Evolutionary conservation across 1,139 yeast species (phyloP), one percentile per base, ranked within the genome.

Genomic region (Suhomyces anneliseae): DNA sequence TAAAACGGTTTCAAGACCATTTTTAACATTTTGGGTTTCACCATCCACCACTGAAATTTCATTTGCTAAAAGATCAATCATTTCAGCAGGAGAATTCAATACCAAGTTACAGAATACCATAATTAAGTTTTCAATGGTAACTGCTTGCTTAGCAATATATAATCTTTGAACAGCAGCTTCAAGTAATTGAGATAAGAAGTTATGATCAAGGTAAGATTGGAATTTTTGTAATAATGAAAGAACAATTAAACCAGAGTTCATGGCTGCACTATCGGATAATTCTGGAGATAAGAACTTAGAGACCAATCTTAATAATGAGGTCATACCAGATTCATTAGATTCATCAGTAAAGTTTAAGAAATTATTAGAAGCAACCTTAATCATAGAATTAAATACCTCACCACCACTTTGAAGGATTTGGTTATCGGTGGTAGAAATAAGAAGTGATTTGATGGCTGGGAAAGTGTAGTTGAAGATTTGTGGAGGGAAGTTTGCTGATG

Each of bases 401-500:
- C 95, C 87, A 1, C 92, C 85, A 12, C 83, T 74, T 62, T 90
- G 96, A 36, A 90, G 67, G 6, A 90, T 76, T 59, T 87, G 93
- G 54, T 87, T 89, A 62, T 92, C 97, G n/a, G 68, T 70, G 1
- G 93, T 76, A 2, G 61, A 60, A 39, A 81, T 57, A 9, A 89
- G 68, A 29, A 89, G 68, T 27, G 70, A 69, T 43, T 76, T 74
- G 40, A 87, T 59, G 1, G 76, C 69, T 0, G 84, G 82, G 57
- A 85, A 79, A 2, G 79, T 68, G 45, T 69, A 74, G 12, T 66
- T 59, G 52, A 83, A 81, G 6, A 85, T 68, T 12, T 70, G 70
- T 4, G 65, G 58, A 0, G 86, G 83, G 41, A 85, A 67, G 0
- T 70, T 58, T 3, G 52, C 72, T 10, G 36, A 15, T 3, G 7